These are phyloP conservation scores for Ophiostoma sp. DNA, from an alignment of 2,329 filamentous ascomycete genomes.

Conservation along the genomic window DNA sequence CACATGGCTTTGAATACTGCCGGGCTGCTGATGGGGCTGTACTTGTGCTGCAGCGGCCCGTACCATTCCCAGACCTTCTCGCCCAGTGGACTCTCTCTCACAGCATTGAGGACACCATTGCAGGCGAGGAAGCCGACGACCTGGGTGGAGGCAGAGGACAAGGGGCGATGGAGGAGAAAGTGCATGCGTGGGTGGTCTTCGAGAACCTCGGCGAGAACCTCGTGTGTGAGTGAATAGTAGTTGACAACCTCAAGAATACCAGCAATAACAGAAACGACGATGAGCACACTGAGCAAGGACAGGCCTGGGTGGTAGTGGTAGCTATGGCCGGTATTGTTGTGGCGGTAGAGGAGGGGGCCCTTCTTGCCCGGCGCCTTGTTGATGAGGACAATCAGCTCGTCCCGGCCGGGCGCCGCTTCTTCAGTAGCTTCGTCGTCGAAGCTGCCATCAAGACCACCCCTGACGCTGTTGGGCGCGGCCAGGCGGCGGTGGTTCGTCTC, in stretches of 20 bases:
- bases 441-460: constrained; percentile 20
- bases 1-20: too few species aligned
- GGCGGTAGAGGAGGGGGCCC: not conserved
- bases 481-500: not conserved
- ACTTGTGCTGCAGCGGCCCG: not conserved
- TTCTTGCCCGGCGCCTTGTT: constrained; percentile 1
- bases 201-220: not conserved
- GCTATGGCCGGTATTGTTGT: not conserved
- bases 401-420: not conserved
- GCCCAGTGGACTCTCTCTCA: not conserved
- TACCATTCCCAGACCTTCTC: not conserved
- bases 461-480: constrained; percentile 6
- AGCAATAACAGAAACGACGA: not conserved
- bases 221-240: not conserved
- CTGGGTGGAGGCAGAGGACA: not conserved
- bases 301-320: not conserved
- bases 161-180: not conserved
- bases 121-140: not conserved
- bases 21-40: too few species aligned
- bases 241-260: not conserved
- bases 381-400: constrained; percentile 22
- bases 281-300: not conserved
- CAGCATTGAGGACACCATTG: not conserved
- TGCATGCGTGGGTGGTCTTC: not conserved
- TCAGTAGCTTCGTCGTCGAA: constrained; percentile 4